Conservation (phyloP, 139 green algal genomes). For the Pleodorina starrii region DNA sequence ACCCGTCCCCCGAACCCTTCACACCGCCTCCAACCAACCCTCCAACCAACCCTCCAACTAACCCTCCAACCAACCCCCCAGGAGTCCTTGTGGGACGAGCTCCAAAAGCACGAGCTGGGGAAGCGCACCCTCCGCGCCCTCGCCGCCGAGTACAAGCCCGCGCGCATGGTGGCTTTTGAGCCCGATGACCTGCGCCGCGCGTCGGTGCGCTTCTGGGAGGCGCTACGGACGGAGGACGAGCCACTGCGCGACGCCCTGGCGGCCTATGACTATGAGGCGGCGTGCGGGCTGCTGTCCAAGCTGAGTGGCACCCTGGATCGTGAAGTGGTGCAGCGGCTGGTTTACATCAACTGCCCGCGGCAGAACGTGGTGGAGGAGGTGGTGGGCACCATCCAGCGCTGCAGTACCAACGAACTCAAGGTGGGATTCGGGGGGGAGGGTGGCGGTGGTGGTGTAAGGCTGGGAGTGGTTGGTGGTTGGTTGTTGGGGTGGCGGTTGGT, state of each 20-base stretch:
- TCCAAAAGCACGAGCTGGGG: background rate
- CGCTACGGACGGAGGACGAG: background rate
- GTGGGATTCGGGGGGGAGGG: background rate
- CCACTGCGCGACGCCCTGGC: background rate
- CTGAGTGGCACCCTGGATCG: background rate
- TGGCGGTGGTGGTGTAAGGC: no score
- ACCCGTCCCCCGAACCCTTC: no score
- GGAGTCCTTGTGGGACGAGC: conserved; percentile 1
- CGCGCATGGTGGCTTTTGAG: conserved; percentile 2
- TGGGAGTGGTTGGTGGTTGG: no score
- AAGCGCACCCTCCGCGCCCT: background rate
- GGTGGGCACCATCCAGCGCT: background rate
- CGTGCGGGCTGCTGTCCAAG: background rate
- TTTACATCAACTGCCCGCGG: conserved; percentile 17
- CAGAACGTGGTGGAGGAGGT: conserved; percentile 17
- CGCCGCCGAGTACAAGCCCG: conserved; percentile 4
- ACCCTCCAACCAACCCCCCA: no score
- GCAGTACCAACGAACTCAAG: conserved; percentile 22
- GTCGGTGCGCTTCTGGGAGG: background rate
- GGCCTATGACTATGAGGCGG: background rate
- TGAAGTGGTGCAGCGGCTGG: background rate
- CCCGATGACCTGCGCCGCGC: background rate
- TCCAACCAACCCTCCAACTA: no score
- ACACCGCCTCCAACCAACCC: no score
- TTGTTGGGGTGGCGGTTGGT: no score